These are phyloP conservation scores for Mesembryanthemum crystallinum DNA, from an alignment of 148 eudicot genomes.

Conservation along the genomic window DNA sequence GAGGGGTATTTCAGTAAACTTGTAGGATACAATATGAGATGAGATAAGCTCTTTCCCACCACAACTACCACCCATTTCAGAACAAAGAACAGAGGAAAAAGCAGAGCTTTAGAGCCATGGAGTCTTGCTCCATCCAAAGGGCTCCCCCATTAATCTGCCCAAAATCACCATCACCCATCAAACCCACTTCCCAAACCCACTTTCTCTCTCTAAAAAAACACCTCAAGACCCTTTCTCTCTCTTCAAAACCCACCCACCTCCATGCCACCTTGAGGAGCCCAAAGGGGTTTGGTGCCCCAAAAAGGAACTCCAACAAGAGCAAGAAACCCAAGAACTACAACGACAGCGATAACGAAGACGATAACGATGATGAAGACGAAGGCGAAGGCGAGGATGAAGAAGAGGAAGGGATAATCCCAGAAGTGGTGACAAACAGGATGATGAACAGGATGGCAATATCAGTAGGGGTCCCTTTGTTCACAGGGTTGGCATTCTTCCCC, in stretches of 20 bases:
- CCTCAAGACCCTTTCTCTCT: constrained; percentile 12
- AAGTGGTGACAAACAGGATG: constrained; percentile 91
- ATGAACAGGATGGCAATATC: constrained; percentile 74
- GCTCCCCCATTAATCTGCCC: constrained; percentile 18
- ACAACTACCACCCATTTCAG: constrained; percentile 16
- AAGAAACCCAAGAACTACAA: constrained; percentile 34
- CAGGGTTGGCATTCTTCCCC: constrained; percentile 78
- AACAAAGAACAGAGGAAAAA: background rate
- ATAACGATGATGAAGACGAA: constrained; percentile 41
- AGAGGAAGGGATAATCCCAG: constrained; percentile 74
- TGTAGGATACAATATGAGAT: too few relatives aligned
- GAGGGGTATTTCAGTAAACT: constrained; percentile 12
- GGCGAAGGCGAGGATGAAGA: constrained; percentile 40
- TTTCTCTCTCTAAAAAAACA: background rate
- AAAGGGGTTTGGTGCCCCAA: constrained; percentile 63
- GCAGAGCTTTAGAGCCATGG: constrained; percentile 16
- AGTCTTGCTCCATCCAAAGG: constrained; percentile 28
- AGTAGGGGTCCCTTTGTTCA: constrained; percentile 73
- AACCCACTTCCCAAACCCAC: constrained; percentile 29
- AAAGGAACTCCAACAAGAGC: constrained; percentile 42
- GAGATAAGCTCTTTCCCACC: constrained; percentile 19
- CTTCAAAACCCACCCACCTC: constrained; percentile 24
- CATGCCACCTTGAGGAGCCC: constrained; percentile 64
- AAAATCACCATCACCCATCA: constrained; percentile 19
- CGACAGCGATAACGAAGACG: constrained; percentile 40